Evolutionary conservation across 371 early-diverging fungal species (phyloP).

Genomic region (Lichtheimia hyalospora): DNA sequence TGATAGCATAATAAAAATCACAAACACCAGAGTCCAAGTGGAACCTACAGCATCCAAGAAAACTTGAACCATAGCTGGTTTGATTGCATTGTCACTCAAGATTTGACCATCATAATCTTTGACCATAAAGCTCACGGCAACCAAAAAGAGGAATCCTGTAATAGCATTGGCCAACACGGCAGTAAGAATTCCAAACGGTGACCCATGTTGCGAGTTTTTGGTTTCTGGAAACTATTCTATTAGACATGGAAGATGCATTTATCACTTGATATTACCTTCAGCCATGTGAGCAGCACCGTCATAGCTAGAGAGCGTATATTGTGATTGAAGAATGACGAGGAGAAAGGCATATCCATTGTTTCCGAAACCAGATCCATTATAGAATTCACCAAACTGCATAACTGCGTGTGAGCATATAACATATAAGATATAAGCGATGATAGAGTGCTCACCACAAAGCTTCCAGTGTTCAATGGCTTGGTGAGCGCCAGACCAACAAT

Average conservation of each 20-base stretch:
- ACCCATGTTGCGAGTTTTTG: conserved; percentile 53
- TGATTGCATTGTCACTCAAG: conserved; percentile 42
- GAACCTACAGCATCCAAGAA: conserved; percentile 62
- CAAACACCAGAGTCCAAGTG: conserved; percentile 55
- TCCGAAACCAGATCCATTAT: conserved; percentile 35
- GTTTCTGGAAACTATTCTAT: conserved; percentile 44
- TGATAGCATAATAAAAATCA: conserved; percentile 53
- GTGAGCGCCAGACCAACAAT: conserved; percentile 51
- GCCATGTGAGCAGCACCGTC: conserved; percentile 73
- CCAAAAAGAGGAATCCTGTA: conserved; percentile 57
- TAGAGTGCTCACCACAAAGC: conserved; percentile 33
- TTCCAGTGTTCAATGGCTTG: conserved; percentile 31
- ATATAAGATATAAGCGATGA: neutral
- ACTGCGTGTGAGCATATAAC: neutral
- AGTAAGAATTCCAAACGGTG: conserved; percentile 63
- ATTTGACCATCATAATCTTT: conserved; percentile 51
- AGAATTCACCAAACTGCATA: conserved; percentile 17
- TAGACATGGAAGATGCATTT: neutral
- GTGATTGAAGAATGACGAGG: conserved; percentile 34
- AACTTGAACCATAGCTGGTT: conserved; percentile 56
- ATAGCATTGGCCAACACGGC: conserved; percentile 59
- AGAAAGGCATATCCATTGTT: conserved; percentile 29
- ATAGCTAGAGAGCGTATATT: conserved; percentile 52
- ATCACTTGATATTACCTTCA: conserved; percentile 31
- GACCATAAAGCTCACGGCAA: conserved; percentile 58